These are phyloP conservation scores for Sclerotinia spermophila DNA, from an alignment of 2,329 filamentous ascomycete species.

Conservation along the genomic window DNA sequence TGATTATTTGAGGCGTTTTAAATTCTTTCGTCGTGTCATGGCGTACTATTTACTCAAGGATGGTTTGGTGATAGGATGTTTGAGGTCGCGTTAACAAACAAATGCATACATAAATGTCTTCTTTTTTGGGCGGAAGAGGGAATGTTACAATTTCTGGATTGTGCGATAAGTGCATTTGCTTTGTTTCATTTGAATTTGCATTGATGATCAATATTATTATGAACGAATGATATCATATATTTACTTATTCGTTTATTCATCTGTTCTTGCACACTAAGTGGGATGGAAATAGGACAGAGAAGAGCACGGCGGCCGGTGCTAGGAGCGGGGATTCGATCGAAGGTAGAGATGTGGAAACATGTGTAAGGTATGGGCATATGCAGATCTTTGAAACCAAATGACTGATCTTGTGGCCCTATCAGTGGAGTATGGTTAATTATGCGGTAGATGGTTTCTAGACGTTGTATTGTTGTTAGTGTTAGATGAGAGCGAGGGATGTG, in stretches of 20 bases:
- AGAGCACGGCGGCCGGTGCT: background rate
- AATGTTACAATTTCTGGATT: background rate
- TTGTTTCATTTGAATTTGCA: background rate
- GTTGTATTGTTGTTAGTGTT: background rate
- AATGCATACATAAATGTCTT: background rate
- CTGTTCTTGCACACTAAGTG: background rate
- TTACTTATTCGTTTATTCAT: background rate
- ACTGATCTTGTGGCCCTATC: background rate
- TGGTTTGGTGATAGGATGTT: background rate
- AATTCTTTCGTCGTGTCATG: background rate
- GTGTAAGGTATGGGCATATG: background rate
- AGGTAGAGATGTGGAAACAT: background rate
- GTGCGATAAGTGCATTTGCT: background rate
- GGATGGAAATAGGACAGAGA: background rate
- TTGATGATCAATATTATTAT: background rate
- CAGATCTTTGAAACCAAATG: background rate
- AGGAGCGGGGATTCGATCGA: background rate
- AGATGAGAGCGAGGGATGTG: background rate
- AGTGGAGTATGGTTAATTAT: background rate
- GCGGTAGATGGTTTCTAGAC: background rate
- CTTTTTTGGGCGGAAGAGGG: background rate
- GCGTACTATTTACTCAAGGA: background rate
- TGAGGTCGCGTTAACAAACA: background rate
- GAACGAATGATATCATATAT: background rate
- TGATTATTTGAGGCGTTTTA: background rate